Base-by-base conservation (phyloP, 2,329 filamentous ascomycete species). In the Arachnopeziza araneosa region DNA sequence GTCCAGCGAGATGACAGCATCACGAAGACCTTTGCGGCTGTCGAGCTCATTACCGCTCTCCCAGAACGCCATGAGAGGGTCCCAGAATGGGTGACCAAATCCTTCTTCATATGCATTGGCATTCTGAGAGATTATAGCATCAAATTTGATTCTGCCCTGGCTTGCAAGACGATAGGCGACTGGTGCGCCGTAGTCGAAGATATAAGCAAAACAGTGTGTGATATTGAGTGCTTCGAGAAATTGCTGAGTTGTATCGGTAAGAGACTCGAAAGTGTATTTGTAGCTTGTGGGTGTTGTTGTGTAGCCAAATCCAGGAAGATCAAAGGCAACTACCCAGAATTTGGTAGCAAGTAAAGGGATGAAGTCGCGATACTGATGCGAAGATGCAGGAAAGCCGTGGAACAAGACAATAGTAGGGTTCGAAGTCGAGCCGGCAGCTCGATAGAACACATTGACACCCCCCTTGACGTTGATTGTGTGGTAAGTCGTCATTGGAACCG, bases 151-250 rank as follows among this genome's bases (percentile, higher is more conserved):
- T 0, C 80, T 79, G 1, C 78, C 73, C 51, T 77, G 64, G 1
- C 84, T 74, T 0, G 83, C 83, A 1, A 86, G 73, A 1, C 82
- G 77, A 23, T 85, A 71, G 0, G 77, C 83, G 0, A 77, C 75
- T 0, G 84, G 83, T 0, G 83, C 81, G 55, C 84, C 84, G 68
- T 86, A 86, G 74, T 87, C 83, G 68, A 87, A 86, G 63, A 86
- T 78, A 70, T 85, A 87, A 24, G 83, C 70, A 19, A 79, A 77
- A 71, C 80, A 85, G 30, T 75, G 76, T 17, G 66, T 62, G 36
- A 85, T 73, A 2, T 72, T 61, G 9, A 86, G 71, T 0, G 74
- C 73, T 44, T 78, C 74, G 14, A 84, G 69, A 66, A 85, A 84
- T 6, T 75, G 75, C 9, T 72, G 73, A 36, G 82, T 73, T 1